Conservation (phyloP, 2,329 filamentous ascomycete species). For the Botrytis medusae region DNA sequence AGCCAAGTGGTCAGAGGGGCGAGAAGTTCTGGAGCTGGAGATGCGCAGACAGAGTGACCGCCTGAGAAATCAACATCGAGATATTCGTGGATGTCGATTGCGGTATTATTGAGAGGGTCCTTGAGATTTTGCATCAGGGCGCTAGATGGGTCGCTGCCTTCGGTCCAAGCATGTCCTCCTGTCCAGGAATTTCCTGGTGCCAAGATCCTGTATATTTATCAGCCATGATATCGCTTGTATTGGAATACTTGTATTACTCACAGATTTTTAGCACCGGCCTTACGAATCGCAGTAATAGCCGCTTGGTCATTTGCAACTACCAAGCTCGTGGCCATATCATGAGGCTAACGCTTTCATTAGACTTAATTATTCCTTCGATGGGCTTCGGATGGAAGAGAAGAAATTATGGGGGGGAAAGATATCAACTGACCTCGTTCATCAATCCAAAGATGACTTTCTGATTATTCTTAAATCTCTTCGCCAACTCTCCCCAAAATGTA, state of each 20-base stretch:
- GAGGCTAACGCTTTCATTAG: constrained; percentile 39
- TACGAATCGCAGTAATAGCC: constrained; percentile 48
- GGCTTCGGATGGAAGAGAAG: neutral
- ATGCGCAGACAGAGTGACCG: constrained; percentile 45
- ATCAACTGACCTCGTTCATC: constrained; percentile 43
- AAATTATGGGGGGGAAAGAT: neutral
- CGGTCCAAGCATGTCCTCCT: constrained; percentile 50
- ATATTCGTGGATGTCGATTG: constrained; percentile 53
- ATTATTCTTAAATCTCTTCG: constrained; percentile 47
- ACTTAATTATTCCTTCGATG: neutral
- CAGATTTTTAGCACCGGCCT: constrained; percentile 46
- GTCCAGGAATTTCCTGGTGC: constrained; percentile 52
- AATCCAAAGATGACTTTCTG: constrained; percentile 51
- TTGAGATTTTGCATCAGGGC: constrained; percentile 45
- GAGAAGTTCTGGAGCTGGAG: constrained; percentile 44
- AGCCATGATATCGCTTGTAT: neutral
- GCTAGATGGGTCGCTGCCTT: constrained; percentile 43
- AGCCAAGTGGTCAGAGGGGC: constrained; percentile 48
- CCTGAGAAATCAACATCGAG: constrained; percentile 52
- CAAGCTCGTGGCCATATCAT: constrained; percentile 49
- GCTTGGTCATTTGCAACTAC: constrained; percentile 50
- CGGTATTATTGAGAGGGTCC: constrained; percentile 50
- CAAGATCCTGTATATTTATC: constrained; percentile 40
- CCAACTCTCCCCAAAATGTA: constrained; percentile 51
- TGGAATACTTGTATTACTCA: constrained; percentile 10